Evolutionary conservation across 2,329 filamentous ascomycete species (phyloP).

Genomic region (Coniochaeta ligniaria): DNA sequence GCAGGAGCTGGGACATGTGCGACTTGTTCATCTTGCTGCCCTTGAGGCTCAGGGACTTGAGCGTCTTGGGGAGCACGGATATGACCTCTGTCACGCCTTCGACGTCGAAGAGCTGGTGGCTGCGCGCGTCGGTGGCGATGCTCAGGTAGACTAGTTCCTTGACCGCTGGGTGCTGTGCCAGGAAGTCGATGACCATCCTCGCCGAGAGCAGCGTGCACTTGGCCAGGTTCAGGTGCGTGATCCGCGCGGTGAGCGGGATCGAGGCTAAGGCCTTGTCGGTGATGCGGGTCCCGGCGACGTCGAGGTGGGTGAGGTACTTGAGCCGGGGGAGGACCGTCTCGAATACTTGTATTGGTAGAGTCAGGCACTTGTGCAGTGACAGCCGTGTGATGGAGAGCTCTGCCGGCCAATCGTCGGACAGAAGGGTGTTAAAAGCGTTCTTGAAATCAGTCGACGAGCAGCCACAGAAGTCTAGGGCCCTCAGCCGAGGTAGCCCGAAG

Average conservation of each 20-base stretch:
- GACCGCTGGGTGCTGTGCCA: slow-evolving; percentile 64
- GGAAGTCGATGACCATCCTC: slow-evolving; percentile 60
- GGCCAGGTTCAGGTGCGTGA: slow-evolving; percentile 72
- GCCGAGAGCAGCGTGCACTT: slow-evolving; percentile 67
- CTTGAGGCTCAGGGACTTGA: slow-evolving; percentile 69
- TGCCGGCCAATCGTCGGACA: slow-evolving; percentile 46
- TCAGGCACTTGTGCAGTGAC: slow-evolving; percentile 73
- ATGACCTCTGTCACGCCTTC: slow-evolving; percentile 60
- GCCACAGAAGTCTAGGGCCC: slow-evolving; percentile 70
- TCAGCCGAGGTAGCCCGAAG: slow-evolving; percentile 54
- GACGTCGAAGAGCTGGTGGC: slow-evolving; percentile 62
- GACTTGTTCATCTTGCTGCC: slow-evolving; percentile 61
- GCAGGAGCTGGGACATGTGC: slow-evolving; percentile 57
- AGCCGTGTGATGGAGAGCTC: slow-evolving; percentile 56
- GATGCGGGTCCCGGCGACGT: slow-evolving; percentile 71
- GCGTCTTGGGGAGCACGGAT: slow-evolving; percentile 54
- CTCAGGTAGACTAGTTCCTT: slow-evolving; percentile 64
- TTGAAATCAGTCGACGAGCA: slow-evolving; percentile 64
- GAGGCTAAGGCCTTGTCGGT: slow-evolving; percentile 63
- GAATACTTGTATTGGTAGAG: slow-evolving; percentile 59
- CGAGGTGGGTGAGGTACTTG: slow-evolving; percentile 63
- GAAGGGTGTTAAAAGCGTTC: slow-evolving; percentile 50
- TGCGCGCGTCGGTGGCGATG: slow-evolving; percentile 63
- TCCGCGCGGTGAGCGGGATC: slow-evolving; percentile 62
- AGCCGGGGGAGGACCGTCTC: slow-evolving; percentile 67